Percentiles rank a stretch among this genome's conserved stretches.
Evolutionary conservation across 2,329 filamentous ascomycete genomes (phyloP).

Genomic region (Penicillium concentricum): DNA sequence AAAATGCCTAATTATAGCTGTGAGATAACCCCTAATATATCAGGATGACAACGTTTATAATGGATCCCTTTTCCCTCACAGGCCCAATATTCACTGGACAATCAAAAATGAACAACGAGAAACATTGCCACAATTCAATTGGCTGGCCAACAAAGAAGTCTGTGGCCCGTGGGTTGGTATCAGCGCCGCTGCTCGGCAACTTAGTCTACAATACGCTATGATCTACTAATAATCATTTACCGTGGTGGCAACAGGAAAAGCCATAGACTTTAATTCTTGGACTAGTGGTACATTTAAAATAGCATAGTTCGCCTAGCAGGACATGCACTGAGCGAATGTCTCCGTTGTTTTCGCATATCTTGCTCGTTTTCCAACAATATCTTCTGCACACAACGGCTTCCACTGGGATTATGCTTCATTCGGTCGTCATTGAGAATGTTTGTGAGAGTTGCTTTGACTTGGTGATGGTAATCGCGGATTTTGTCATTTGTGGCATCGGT

Average conservation of each 20-base stretch:
- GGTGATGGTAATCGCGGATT: conserved; percentile 13
- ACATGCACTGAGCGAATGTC: not conserved
- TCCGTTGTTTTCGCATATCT: conserved; percentile 42
- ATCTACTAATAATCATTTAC: not conserved
- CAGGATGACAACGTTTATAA: too few relatives aligned
- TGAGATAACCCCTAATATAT: too few relatives aligned
- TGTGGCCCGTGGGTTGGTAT: too few relatives aligned
- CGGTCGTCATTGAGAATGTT: conserved; percentile 61
- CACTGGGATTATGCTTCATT: conserved; percentile 52
- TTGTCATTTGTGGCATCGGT: not conserved
- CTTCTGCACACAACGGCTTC: conserved; percentile 60
- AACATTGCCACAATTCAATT: too few relatives aligned
- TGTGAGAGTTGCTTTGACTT: conserved; percentile 59
- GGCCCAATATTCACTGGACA: too few relatives aligned
- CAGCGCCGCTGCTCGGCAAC: too few relatives aligned
- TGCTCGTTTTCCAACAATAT: conserved; percentile 61
- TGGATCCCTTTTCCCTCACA: too few relatives aligned
- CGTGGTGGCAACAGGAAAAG: not conserved
- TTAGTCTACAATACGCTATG: not conserved
- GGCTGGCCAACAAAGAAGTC: too few relatives aligned
- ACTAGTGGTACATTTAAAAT: not conserved
- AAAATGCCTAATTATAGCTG: too few relatives aligned
- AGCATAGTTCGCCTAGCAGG: not conserved
- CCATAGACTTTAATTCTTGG: not conserved
- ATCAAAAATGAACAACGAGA: too few relatives aligned